Evolutionary conservation across 2,329 filamentous ascomycete species (phyloP).

Genomic region (Akanthomyces uredinophilus): DNA sequence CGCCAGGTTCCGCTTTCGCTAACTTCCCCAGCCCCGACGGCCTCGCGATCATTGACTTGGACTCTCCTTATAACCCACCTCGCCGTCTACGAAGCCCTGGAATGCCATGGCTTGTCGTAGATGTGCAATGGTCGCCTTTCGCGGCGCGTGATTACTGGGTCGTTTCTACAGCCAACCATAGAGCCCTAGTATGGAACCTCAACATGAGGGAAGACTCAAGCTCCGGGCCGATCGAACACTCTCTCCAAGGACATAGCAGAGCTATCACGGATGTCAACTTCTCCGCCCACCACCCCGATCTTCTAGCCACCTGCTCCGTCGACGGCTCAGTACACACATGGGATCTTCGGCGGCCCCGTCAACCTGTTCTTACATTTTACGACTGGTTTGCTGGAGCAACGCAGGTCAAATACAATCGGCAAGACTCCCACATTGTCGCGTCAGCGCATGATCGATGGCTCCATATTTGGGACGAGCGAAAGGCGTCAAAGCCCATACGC

Average conservation of each 20-base stretch:
- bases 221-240: constrained; percentile 72
- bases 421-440: constrained; percentile 79
- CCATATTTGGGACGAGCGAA: constrained; percentile 85
- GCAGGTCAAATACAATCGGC: constrained; percentile 91
- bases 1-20: constrained; percentile 30
- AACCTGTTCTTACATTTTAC: constrained; percentile 74
- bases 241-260: constrained; percentile 73
- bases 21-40: constrained; percentile 52
- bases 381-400: constrained; percentile 93
- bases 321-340: constrained; percentile 92
- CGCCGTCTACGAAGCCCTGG: constrained; percentile 76
- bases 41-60: constrained; percentile 85
- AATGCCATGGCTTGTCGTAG: constrained; percentile 89
- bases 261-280: constrained; percentile 97
- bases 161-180: constrained; percentile 89
- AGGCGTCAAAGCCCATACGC: constrained; percentile 69
- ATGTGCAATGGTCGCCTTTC: constrained; percentile 96
- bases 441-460: constrained; percentile 86
- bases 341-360: constrained; percentile 72
- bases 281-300: constrained; percentile 84
- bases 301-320: constrained; percentile 84
- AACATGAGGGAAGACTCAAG: constrained; percentile 70
- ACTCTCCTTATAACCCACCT: constrained; percentile 82
- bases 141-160: constrained; percentile 88
- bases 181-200: constrained; percentile 90